phyloP scores from a whole-genome alignment of 768 basidiomycete genomes.

The Paxillus ammoniavirescens region DNA sequence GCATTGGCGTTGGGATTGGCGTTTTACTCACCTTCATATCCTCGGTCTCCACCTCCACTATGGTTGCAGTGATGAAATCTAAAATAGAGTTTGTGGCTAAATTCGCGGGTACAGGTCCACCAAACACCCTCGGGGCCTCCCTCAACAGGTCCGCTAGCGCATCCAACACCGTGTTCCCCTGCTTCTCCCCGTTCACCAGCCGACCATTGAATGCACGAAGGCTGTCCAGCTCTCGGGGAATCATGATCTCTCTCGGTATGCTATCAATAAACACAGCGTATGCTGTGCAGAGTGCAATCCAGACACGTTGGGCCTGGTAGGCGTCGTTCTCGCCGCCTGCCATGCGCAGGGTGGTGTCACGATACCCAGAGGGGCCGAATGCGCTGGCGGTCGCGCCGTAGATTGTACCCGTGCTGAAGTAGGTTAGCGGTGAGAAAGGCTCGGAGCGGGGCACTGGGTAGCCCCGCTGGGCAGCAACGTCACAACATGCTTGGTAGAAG shows the following conservation, averaged over 20 bases:
- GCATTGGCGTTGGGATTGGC: neutral
- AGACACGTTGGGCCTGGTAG: conserved; percentile 13
- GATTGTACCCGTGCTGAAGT: conserved; percentile 30
- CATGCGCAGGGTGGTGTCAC: too few species aligned
- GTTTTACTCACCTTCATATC: conserved; percentile 24
- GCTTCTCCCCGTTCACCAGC: conserved; percentile 27
- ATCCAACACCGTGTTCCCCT: conserved; percentile 32
- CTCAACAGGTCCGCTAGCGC: conserved; percentile 34
- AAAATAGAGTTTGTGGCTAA: conserved; percentile 36
- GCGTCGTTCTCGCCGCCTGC: neutral
- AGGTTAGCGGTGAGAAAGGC: conserved; percentile 21
- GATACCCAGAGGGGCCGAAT: conserved; percentile 20
- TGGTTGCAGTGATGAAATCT: conserved; percentile 33
- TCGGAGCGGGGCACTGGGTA: conserved; percentile 25
- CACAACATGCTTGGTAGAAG: conserved; percentile 21
- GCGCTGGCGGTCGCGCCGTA: conserved; percentile 26
- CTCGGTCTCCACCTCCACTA: conserved; percentile 32
- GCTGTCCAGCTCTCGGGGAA: conserved; percentile 12
- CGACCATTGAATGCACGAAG: conserved; percentile 35
- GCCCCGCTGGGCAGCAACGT: conserved; percentile 22
- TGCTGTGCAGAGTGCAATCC: conserved; percentile 39
- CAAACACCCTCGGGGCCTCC: conserved; percentile 28
- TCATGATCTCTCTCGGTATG: conserved; percentile 19
- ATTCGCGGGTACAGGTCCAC: conserved; percentile 26
- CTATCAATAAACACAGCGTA: conserved; percentile 37